phyloP scores from a whole-genome alignment of 1,284 basidiomycete genomes.

The Hypsizygus ulmarius region DNA sequence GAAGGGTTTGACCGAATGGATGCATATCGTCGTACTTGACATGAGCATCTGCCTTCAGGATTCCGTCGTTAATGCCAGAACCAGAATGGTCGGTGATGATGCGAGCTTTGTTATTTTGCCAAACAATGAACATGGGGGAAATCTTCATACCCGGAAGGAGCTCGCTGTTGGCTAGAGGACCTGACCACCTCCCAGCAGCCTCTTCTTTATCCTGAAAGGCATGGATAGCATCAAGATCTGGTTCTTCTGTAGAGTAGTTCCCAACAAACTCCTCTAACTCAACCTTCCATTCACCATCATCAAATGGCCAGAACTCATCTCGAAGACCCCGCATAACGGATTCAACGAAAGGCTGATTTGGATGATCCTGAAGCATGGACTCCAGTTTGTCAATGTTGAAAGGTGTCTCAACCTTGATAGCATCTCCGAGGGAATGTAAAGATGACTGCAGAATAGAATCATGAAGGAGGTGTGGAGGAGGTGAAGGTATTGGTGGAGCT shows the following conservation, averaged over 20 bases:
- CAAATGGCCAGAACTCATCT: conserved; percentile 15
- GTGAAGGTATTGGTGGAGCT: conserved; percentile 20
- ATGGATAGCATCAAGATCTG: conserved; percentile 20
- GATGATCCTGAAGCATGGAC: conserved; percentile 4
- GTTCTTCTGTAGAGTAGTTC: conserved; percentile 18
- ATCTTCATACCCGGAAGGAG: conserved; percentile 22
- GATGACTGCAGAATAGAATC: conserved; percentile 4
- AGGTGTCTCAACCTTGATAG: conserved; percentile 5
- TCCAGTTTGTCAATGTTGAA: conserved; percentile 5
- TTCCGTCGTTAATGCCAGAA: conserved; percentile 25
- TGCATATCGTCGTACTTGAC: conserved; percentile 32
- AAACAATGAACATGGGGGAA: conserved; percentile 27
- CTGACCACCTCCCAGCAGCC: conserved; percentile 21
- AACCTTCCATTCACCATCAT: conserved; percentile 8
- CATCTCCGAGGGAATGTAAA: background rate
- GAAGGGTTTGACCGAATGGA: conserved; percentile 25
- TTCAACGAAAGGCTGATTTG: conserved; percentile 10
- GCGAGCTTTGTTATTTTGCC: conserved; percentile 22
- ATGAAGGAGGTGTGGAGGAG: conserved; percentile 15
- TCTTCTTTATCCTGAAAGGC: conserved; percentile 22
- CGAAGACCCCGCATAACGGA: conserved; percentile 8
- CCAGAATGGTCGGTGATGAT: conserved; percentile 24
- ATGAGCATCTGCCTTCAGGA: conserved; percentile 19
- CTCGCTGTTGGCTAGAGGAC: background rate
- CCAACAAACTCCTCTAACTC: conserved; percentile 5